Evolutionary conservation across 225 moss, liverwort and hornwort species (phyloP).

Genomic region (Neckera pumila): DNA sequence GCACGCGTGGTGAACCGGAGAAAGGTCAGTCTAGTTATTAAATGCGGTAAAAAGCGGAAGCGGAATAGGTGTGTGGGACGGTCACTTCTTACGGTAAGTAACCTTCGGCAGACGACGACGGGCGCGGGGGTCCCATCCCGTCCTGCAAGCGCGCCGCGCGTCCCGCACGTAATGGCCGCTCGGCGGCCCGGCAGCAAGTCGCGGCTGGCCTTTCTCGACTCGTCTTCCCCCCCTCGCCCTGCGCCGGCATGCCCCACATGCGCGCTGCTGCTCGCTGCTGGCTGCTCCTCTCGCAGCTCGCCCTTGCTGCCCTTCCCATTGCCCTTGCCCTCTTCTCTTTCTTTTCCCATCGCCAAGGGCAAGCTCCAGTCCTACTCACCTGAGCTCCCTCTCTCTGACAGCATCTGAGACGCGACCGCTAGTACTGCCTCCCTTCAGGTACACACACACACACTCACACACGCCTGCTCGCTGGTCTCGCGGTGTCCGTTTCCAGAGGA

Average conservation of each 20-base stretch:
- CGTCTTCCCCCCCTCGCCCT: neutral
- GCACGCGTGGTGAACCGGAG: neutral
- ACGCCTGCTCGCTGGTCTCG: neutral
- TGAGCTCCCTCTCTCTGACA: neutral
- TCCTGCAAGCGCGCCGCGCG: constrained; percentile 21
- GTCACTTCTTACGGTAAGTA: neutral
- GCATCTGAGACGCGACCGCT: neutral
- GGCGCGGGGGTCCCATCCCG: neutral
- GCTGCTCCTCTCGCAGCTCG: neutral
- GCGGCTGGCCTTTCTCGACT: constrained; percentile 7
- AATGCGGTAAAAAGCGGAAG: too few species aligned
- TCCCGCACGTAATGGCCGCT: constrained; percentile 31
- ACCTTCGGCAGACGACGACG: neutral
- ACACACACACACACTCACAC: neutral
- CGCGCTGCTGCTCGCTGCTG: neutral
- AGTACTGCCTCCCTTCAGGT: constrained; percentile 1
- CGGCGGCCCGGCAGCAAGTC: constrained; percentile 12
- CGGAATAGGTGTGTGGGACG: neutral
- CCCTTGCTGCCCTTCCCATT: neutral
- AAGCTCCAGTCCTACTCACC: neutral
- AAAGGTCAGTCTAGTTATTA: neutral
- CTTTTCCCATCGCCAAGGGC: neutral
- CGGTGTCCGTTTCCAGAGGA: neutral
- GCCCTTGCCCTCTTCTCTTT: neutral
- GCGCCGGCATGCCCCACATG: constrained; percentile 20